Percentiles rank a stretch among this genome's conserved stretches.
Conservation (phyloP, 331 rosid species). For the Pyrus hybrid region DNA sequence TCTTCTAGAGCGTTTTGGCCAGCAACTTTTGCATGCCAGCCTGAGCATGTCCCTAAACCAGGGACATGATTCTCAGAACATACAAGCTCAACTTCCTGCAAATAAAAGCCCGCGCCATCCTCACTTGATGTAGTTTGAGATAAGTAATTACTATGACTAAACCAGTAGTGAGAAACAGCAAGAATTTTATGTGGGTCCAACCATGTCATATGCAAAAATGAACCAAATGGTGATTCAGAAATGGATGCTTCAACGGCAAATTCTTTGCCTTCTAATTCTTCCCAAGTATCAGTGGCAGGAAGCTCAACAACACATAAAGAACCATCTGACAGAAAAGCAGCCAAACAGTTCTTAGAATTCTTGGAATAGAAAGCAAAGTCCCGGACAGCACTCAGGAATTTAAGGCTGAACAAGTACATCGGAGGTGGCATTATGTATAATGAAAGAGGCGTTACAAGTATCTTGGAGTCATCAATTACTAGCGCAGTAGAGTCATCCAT, state of each 20-base stretch:
- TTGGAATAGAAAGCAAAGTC: constrained; percentile 52
- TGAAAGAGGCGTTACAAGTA: constrained; percentile 68
- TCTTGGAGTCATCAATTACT: constrained; percentile 58
- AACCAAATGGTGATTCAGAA: constrained; percentile 43
- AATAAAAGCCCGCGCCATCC: constrained; percentile 46
- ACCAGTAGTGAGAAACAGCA: constrained; percentile 66
- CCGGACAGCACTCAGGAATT: constrained; percentile 59
- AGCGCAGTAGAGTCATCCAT: constrained; percentile 64
- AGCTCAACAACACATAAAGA: constrained; percentile 64
- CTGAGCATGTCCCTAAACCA: constrained; percentile 65
- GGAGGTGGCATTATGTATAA: constrained; percentile 82
- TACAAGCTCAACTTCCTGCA: constrained; percentile 69
- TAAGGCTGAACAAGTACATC: constrained; percentile 69
- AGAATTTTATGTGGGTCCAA: constrained; percentile 64
- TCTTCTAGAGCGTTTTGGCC: constrained; percentile 44
- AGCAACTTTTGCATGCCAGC: constrained; percentile 72
- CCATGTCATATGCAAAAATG: constrained; percentile 69
- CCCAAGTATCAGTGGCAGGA: constrained; percentile 82
- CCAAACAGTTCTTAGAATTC: constrained; percentile 63
- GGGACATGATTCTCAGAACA: constrained; percentile 66
- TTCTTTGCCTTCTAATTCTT: constrained; percentile 80
- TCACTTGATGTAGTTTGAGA: constrained; percentile 24
- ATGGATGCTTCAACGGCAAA: constrained; percentile 49
- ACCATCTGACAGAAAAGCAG: constrained; percentile 68
- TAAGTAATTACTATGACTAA: constrained; percentile 41